Base-by-base conservation (phyloP, 768 basidiomycete genomes). In the Pseudohyphozyma bogoriensis region DNA sequence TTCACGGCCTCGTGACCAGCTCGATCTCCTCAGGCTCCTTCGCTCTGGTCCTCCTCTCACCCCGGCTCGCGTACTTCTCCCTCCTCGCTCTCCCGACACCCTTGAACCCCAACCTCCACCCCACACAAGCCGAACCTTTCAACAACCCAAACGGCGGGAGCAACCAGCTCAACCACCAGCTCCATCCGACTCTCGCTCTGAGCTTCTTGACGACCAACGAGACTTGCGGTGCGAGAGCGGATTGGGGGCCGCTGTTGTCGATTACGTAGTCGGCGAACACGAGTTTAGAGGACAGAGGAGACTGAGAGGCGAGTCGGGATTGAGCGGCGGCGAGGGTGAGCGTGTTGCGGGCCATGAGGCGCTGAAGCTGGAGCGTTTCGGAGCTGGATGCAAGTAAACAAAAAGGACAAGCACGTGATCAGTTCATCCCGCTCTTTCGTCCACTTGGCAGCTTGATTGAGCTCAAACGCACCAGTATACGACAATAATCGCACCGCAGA, bases 401-500 rank as follows among this genome's bases (percentile, higher is more conserved):
- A 31, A 44, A 6, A 26, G 7, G 6, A 16, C 11, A 13, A 5
- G n/a, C 7, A 46, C 4, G 45, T 3, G 10, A 24, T 8, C 12
- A n/a, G n/a, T n/a, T n/a, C n/a, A n/a, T n/a, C n/a, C n/a, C n/a
- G n/a, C n/a, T n/a, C n/a, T n/a, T n/a, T n/a, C n/a, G n/a, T n/a
- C n/a, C 42, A 9, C 9, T 7, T 28, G 3, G 28, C 4, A 5
- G 36, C 39, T 18, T 26, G 51, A 22, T 12, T 10, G 13, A 44
- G n/a, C 6, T 16, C 12, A 15, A n/a, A 71, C 77, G 66, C 62
- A 95, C 93, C 91, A 95, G 71, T 89, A 92, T 7, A 95, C 91
- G 13, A 99, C 84, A 4, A 91, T 79, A 28, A 96, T 83, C 63
- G 80, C 79, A 5, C 84, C 90, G 46, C 91, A 85, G 79, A 81